Conservation (phyloP, 1,284 basidiomycete genomes). For the Phlebopus sp. region DNA sequence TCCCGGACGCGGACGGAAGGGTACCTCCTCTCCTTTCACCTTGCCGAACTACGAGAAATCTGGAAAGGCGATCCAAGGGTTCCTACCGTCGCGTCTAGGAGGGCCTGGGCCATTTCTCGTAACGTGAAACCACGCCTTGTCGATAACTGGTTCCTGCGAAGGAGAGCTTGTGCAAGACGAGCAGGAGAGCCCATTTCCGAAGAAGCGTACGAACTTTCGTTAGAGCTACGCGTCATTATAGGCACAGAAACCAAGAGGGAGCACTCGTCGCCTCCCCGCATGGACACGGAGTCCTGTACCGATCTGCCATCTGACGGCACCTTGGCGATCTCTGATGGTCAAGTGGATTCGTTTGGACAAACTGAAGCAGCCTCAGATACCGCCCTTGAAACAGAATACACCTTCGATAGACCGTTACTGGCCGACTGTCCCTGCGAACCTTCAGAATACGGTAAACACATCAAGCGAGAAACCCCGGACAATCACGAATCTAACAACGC, state of each 20-base stretch:
- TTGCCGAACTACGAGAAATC: constrained; percentile 28
- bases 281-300: constrained; percentile 3
- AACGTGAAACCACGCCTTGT: constrained; percentile 20
- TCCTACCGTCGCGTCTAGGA: constrained; percentile 27
- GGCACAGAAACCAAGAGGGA: constrained; percentile 10
- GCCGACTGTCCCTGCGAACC: not conserved
- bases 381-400: constrained; percentile 13
- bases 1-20: not conserved
- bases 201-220: constrained; percentile 24
- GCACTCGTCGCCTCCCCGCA: constrained; percentile 3
- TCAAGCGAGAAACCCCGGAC: not conserved
- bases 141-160: constrained; percentile 25
- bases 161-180: constrained; percentile 27
- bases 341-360: constrained; percentile 6
- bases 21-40: not conserved
- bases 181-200: constrained; percentile 16
- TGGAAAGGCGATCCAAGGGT: constrained; percentile 29
- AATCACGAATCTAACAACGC: too few species aligned
- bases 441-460: constrained; percentile 16
- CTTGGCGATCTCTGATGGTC: constrained; percentile 9
- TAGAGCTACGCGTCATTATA: constrained; percentile 7
- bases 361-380: constrained; percentile 27
- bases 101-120: constrained; percentile 26
- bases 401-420: not conserved
- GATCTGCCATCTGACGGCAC: constrained; percentile 27